phyloP scores from a whole-genome alignment of 495 filamentous ascomycete species.

The Glutinoglossum americanum region DNA sequence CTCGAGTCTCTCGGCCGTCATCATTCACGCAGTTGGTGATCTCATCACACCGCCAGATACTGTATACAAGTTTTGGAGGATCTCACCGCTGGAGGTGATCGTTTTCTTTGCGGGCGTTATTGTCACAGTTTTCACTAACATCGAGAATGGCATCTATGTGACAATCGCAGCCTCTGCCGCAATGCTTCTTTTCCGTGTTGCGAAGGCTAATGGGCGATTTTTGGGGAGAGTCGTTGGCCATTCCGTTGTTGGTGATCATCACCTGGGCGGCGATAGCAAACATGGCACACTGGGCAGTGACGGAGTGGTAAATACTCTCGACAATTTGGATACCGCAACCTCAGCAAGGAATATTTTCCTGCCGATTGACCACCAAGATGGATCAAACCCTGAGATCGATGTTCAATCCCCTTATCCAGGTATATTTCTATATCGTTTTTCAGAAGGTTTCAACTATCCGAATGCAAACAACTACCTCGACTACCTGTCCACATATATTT shows the following conservation, averaged over 20 bases:
- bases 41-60: slow-evolving; percentile 86
- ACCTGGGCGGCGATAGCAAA: slow-evolving; percentile 30
- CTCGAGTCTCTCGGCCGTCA: slow-evolving; percentile 72
- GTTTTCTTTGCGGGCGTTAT: slow-evolving; percentile 92
- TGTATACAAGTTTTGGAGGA: slow-evolving; percentile 88
- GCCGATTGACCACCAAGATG: slow-evolving; percentile 72
- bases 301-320: not conserved
- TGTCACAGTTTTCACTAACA: slow-evolving; percentile 69
- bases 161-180: slow-evolving; percentile 56
- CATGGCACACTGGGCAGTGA: not conserved
- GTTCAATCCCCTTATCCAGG: slow-evolving; percentile 70
- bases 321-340: slow-evolving; percentile 11
- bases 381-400: slow-evolving; percentile 71
- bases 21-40: slow-evolving; percentile 93
- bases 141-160: slow-evolving; percentile 84
- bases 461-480: slow-evolving; percentile 87
- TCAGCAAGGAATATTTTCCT: slow-evolving; percentile 57
- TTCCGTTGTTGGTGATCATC: slow-evolving; percentile 67
- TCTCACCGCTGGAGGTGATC: slow-evolving; percentile 70
- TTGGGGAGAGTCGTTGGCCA: slow-evolving; percentile 75
- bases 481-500: slow-evolving; percentile 50
- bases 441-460: slow-evolving; percentile 91
- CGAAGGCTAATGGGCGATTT: slow-evolving; percentile 73
- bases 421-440: slow-evolving; percentile 94
- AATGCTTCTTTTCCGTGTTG: slow-evolving; percentile 65